phyloP scores from a whole-genome alignment of 768 basidiomycete genomes.

The Suillus variegatus region DNA sequence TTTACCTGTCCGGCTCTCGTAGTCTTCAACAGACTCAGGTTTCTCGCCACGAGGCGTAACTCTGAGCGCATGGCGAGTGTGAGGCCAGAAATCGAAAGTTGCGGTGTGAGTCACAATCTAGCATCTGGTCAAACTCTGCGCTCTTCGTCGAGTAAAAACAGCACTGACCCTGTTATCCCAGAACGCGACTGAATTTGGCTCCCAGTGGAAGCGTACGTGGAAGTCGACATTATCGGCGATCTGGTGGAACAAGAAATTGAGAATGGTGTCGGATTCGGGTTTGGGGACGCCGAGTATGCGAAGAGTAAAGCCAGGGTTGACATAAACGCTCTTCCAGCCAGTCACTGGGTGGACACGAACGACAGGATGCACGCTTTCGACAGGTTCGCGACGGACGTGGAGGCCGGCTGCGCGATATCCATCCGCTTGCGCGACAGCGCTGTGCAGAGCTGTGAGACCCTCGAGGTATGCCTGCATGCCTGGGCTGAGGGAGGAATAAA shows the following conservation, averaged over 20 bases:
- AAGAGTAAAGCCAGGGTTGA: slow-evolving; percentile 84
- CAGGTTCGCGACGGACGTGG: slow-evolving; percentile 65
- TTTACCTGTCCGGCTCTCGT: too few species aligned
- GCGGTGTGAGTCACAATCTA: slow-evolving; percentile 31
- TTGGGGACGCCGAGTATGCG: slow-evolving; percentile 80
- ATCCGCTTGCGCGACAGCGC: slow-evolving; percentile 75
- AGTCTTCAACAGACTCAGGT: too few species aligned
- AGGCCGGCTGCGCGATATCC: slow-evolving; percentile 70
- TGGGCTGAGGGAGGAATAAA: slow-evolving; percentile 79
- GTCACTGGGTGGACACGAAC: slow-evolving; percentile 85
- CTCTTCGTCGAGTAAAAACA: neutral
- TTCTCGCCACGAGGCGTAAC: too few species aligned
- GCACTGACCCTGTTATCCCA: slow-evolving; percentile 79
- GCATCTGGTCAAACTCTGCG: neutral
- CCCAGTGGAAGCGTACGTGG: slow-evolving; percentile 80
- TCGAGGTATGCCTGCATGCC: slow-evolving; percentile 78
- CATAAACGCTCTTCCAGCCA: slow-evolving; percentile 81
- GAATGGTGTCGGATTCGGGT: slow-evolving; percentile 74
- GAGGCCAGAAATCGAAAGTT: too few species aligned
- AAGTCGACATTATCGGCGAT: slow-evolving; percentile 71
- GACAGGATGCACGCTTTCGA: slow-evolving; percentile 79
- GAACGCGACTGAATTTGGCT: slow-evolving; percentile 73
- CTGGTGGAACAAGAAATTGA: slow-evolving; percentile 70
- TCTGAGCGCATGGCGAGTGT: too few species aligned
- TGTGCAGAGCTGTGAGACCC: slow-evolving; percentile 71